Evolutionary conservation across 2,329 filamentous ascomycete genomes (phyloP).

Genomic region (Aspergillus brasiliensis): DNA sequence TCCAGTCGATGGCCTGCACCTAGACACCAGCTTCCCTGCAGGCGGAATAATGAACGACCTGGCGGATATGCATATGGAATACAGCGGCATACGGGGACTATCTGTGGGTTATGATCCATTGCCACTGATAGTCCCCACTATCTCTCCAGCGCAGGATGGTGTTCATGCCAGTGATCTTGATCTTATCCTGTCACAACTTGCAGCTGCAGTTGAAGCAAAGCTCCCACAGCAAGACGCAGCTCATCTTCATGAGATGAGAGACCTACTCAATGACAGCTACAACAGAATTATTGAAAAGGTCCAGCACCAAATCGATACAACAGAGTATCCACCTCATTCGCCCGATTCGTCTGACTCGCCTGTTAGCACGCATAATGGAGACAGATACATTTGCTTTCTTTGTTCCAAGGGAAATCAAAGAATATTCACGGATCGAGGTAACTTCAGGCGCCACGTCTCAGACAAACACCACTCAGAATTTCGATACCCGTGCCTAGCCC

Average conservation of each 20-base stretch:
- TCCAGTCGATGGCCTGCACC: not conserved
- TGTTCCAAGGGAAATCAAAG: not conserved
- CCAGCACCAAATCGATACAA: slow-evolving; percentile 6
- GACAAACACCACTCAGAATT: slow-evolving; percentile 4
- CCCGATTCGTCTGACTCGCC: not conserved
- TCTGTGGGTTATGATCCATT: not conserved
- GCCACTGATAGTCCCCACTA: not conserved
- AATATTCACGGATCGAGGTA: not conserved
- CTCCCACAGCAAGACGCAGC: not conserved
- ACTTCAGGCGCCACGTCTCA: slow-evolving; percentile 16
- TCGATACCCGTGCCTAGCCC: slow-evolving; percentile 4
- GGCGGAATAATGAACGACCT: not conserved
- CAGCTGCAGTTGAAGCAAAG: not conserved
- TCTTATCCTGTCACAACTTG: not conserved
- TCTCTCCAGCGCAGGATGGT: not conserved
- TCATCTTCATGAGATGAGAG: slow-evolving; percentile 2
- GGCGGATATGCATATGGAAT: not conserved
- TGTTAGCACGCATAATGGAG: not conserved
- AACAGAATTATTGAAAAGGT: slow-evolving; percentile 4
- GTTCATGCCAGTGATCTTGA: not conserved
- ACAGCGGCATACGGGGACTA: not conserved
- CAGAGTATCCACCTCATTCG: not conserved
- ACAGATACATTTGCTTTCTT: slow-evolving; percentile 7
- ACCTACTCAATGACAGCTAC: not conserved
- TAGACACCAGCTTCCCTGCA: not conserved